Percentiles rank a stretch among this genome's conserved stretches.
phyloP scores from a whole-genome alignment of 768 basidiomycete genomes.

The Coprinopsis strossmayeri region DNA sequence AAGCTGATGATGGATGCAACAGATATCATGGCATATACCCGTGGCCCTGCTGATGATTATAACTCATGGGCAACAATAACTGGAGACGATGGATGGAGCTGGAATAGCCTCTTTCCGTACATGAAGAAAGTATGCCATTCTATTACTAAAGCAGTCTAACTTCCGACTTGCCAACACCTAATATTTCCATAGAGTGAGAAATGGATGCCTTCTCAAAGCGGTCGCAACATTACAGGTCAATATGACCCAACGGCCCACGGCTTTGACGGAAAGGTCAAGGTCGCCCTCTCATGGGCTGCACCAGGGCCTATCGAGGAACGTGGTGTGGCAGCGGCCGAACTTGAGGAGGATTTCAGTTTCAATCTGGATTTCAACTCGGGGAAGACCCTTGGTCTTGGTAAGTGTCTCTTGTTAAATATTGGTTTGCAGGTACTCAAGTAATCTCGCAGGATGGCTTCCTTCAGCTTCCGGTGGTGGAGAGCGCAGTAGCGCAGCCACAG shows the following conservation, averaged over 20 bases:
- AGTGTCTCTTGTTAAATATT: background rate
- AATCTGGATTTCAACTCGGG: conserved; percentile 32
- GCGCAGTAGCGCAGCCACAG: background rate
- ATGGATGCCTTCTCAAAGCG: conserved; percentile 21
- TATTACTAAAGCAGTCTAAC: background rate
- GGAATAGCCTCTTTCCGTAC: conserved; percentile 22
- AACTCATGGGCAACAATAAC: conserved; percentile 21
- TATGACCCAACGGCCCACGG: conserved; percentile 24
- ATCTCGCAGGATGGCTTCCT: background rate
- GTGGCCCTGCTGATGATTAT: conserved; percentile 24
- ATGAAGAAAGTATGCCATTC: conserved; percentile 17
- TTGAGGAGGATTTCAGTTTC: conserved; percentile 26
- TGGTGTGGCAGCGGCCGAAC: conserved; percentile 20
- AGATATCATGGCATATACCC: conserved; percentile 20
- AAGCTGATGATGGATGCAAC: background rate
- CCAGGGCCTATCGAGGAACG: conserved; percentile 19
- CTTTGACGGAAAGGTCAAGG: conserved; percentile 16
- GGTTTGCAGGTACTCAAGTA: background rate
- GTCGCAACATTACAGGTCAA: conserved; percentile 26
- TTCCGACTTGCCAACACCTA: background rate
- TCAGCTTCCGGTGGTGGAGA: background rate
- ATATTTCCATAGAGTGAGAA: conserved; percentile 24
- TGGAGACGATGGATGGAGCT: conserved; percentile 26
- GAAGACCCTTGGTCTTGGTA: conserved; percentile 14
- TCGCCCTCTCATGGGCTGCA: conserved; percentile 21